phyloP scores from a whole-genome alignment of 306 rosid species.

The Sphenostylis stenocarpa region DNA sequence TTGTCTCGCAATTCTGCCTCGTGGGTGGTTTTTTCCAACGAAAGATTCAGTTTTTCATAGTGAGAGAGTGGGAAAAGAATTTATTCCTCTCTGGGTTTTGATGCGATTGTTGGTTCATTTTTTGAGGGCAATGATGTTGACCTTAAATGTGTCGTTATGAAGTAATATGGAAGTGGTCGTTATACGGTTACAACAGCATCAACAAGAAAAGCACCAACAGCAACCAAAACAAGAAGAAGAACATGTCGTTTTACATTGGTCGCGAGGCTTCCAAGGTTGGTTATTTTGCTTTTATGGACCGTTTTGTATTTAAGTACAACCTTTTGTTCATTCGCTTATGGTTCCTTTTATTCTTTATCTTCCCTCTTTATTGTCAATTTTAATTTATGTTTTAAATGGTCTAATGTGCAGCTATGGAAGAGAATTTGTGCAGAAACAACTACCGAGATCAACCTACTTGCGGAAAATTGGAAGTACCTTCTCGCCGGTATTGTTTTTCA shows the following conservation, averaged over 20 bases:
- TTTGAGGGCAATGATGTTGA: slow-evolving; percentile 56
- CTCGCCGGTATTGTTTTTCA: slow-evolving; percentile 79
- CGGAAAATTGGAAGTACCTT: slow-evolving; percentile 85
- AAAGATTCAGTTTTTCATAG: slow-evolving; percentile 31
- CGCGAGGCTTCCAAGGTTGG: slow-evolving; percentile 94
- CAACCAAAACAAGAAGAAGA: slow-evolving; percentile 27
- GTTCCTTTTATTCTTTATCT: too few relatives aligned
- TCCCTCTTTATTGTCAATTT: neutral
- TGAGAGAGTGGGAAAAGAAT: slow-evolving; percentile 1
- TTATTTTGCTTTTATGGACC: neutral
- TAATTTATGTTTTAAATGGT: slow-evolving; percentile 33
- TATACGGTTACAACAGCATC: slow-evolving; percentile 32
- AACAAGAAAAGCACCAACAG: neutral
- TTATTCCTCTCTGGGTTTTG: slow-evolving; percentile 32
- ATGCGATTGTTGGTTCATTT: slow-evolving; percentile 30
- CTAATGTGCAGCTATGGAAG: slow-evolving; percentile 74
- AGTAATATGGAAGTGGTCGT: slow-evolving; percentile 81
- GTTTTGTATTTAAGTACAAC: neutral
- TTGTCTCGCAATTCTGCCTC: slow-evolving; percentile 21
- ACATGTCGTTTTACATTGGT: slow-evolving; percentile 89
- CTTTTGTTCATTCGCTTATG: neutral
- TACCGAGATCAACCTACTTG: slow-evolving; percentile 80
- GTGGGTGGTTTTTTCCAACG: slow-evolving; percentile 15
- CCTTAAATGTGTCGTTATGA: slow-evolving; percentile 57
- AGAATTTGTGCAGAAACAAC: slow-evolving; percentile 52